Conservation (phyloP, 371 early-diverging fungal genomes). For the Syncephalastrum contaminatum region DNA sequence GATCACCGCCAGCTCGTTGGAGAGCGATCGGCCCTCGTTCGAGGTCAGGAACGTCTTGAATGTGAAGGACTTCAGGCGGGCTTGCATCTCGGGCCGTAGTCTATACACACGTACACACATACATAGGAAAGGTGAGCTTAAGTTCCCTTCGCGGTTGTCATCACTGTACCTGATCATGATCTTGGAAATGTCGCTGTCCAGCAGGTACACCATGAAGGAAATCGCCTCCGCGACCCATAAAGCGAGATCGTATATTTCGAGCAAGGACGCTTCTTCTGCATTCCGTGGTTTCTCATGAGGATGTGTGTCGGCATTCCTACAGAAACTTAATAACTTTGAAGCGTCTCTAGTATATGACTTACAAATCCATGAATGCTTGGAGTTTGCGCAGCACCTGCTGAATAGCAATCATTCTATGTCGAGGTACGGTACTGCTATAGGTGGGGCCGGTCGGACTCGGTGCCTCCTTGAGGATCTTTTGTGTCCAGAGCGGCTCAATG, state of each 20-base stretch:
- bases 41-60: slow-evolving; percentile 63
- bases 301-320: slow-evolving; percentile 15
- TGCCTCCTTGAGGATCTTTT: slow-evolving; percentile 32
- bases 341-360: slow-evolving; percentile 5
- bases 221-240: slow-evolving; percentile 65
- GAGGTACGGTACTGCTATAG: slow-evolving; percentile 10
- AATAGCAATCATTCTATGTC: slow-evolving; percentile 9
- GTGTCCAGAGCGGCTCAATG: slow-evolving; percentile 72
- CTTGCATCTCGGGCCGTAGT: slow-evolving; percentile 39
- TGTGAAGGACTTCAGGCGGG: slow-evolving; percentile 41
- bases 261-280: slow-evolving; percentile 45
- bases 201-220: slow-evolving; percentile 67
- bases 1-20: slow-evolving; percentile 61
- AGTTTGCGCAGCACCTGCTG: slow-evolving; percentile 23
- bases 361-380: slow-evolving; percentile 23
- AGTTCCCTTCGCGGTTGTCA: slow-evolving; percentile 18
- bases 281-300: slow-evolving; percentile 17
- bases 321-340: background rate
- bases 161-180: slow-evolving; percentile 40
- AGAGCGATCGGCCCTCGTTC: slow-evolving; percentile 53
- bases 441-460: background rate
- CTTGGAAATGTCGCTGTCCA: slow-evolving; percentile 61
- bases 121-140: background rate
- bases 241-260: slow-evolving; percentile 58
- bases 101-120: slow-evolving; percentile 13